Percentiles rank a stretch among this genome's conserved stretches.
Conservation (phyloP, 352 stramenopile genomes). For the Stramenopiles sp. region DNA sequence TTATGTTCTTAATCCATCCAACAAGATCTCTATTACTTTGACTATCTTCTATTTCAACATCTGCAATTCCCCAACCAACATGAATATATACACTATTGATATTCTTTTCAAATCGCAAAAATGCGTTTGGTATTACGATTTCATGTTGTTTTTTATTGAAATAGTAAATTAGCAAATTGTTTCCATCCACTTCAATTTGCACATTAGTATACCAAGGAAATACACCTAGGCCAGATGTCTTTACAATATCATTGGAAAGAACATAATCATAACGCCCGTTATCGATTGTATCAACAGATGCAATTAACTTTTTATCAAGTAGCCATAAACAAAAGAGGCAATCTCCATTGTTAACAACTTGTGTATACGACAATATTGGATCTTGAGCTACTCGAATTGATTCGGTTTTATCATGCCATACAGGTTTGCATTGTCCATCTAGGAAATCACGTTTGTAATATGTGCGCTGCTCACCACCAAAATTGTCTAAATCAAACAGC, state of each 20-base stretch:
- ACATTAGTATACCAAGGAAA: neutral
- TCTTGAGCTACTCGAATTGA: too few relatives aligned
- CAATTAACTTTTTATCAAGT: neutral
- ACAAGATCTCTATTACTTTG: too few relatives aligned
- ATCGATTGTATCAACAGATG: neutral
- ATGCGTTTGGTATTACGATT: neutral
- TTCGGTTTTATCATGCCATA: too few relatives aligned
- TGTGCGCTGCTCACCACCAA: too few relatives aligned
- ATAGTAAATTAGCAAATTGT: neutral
- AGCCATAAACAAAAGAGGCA: neutral
- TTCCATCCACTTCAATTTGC: neutral
- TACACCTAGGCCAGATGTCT: neutral
- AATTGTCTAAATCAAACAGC: too few relatives aligned
- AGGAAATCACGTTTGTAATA: too few relatives aligned
- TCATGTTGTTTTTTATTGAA: neutral
- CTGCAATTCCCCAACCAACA: neutral
- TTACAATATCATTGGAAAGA: neutral
- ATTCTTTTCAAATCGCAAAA: neutral
- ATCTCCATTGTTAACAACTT: neutral
- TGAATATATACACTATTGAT: neutral
- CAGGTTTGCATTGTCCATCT: too few relatives aligned
- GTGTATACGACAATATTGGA: too few relatives aligned
- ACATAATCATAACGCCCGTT: neutral
- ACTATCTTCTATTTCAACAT: too few relatives aligned
- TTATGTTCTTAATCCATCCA: neutral